Evolutionary conservation across 306 rosid genomes (phyloP), one percentile per base, ranked within the genome.

Genomic region (Cicer arietinum): DNA sequence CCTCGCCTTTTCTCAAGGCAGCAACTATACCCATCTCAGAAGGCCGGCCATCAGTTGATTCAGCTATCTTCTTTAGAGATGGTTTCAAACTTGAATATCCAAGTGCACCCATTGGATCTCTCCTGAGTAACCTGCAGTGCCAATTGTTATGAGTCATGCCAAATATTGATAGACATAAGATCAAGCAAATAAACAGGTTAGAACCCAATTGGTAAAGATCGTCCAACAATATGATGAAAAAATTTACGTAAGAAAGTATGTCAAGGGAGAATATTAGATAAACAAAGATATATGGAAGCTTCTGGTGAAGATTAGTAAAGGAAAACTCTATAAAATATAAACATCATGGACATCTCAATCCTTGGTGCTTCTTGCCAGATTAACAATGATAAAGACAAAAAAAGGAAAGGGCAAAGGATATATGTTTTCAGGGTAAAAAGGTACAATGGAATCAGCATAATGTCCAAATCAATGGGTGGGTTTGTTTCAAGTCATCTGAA

Each of bases 51-150:
- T 86, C 96, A 69, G 88, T 74, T 64, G 92, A 90, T 81, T 90
- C 96, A 45, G 86, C 85, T 61, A 87, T 85, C 85, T 87, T 92
- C 89, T 64, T 83, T 62, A 85, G 84, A 75, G 93, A 82, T 77
- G 91, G 96, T 79, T 87, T 83, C 75, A 65, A 80, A 84, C 84
- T 79, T 60, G 93, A 88, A 88, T 90, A 87, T 79, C 96, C 98
- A 81, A 92, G 96, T 40, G 98, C 98, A 80, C 98, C 96, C 98
- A 89, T 92, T 78, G 96, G 96, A 86, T 92, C 83, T 87, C 98
- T 90, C 85, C 98, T 86, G 46, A 92, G 88, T 72, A 90, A 81
- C 87, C 98, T 92, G 81, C 81, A 69, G 76, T 71, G 69, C 76
- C 18, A 22, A 44, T 67, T 45, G 41, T 45, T 13, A 13, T 10